Base-by-base conservation (phyloP, 768 basidiomycete species). In the Naganishia friedmannii region DNA sequence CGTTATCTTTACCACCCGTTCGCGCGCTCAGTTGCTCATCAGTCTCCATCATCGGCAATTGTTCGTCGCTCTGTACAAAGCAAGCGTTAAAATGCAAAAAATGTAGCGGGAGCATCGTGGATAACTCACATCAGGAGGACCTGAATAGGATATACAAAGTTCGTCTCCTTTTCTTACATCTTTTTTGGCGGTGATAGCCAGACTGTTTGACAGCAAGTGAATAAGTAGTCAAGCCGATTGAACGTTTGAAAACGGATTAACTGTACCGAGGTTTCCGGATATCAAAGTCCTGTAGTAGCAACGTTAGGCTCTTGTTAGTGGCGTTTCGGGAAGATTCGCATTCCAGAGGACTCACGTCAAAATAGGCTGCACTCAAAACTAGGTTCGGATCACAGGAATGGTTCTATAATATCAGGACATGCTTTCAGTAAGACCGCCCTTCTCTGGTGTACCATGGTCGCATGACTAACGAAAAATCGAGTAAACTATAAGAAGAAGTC, bases 371-470 rank as follows among this genome's bases (percentile, higher is more conserved):
- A n/a, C 85, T 84, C 26, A 93, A 85, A 6, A 78, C 77, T 73
- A 89, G 88, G 77, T 95, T 96, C 0, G 93, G 93, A 68, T 92
- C 88, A 75, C 93, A 95, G 21, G 90, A 92, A 74, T 96, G 92
- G 73, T 95, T 96, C 92, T 93, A 55, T 26, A 70, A 32, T 29
- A 31, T 67, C 54, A 74, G 45, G 31, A 15, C 28, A 37, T 23
- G 21, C 28, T 55, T 32, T 26, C 21, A 26, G 60, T 46, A 32
- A 46, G n/a, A 37, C 17, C 45, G 21, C 66, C 8, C 71, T 46
- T 15, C 42, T 17, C 42, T 17, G 2, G 42, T 32, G 63, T 2
- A 37, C n/a, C 23, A 9, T 26, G 37, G 26, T 3, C 23, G 12
- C 5, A 58, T 17, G 28, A 83, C 86, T 75, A 77, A 91, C 92